phyloP scores from a whole-genome alignment of 2,329 filamentous ascomycete genomes.

The Phialophora macrospora region DNA sequence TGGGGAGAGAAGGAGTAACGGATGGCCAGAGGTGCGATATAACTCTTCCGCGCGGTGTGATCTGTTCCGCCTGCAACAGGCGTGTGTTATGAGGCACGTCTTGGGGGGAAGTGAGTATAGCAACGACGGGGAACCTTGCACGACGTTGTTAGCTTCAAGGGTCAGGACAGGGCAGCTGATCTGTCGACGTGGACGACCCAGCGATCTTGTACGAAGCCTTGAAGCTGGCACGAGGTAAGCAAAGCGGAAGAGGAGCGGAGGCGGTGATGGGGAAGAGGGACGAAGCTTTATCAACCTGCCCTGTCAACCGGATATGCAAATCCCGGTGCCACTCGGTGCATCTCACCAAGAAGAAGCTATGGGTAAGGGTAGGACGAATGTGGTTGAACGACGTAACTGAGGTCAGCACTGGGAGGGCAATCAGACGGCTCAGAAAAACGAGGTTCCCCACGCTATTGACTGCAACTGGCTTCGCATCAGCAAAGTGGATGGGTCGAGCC shows the following conservation, averaged over 20 bases:
- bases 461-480: conserved; percentile 21
- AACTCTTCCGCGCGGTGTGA: background rate
- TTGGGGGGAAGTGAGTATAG: conserved; percentile 11
- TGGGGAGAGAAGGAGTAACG: background rate
- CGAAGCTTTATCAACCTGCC: conserved; percentile 24
- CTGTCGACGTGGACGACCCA: conserved; percentile 16
- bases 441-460: conserved; percentile 31
- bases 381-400: conserved; percentile 11
- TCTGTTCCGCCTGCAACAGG: conserved; percentile 2
- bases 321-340: conserved; percentile 17
- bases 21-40: background rate
- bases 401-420: conserved; percentile 11
- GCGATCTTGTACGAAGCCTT: conserved; percentile 19
- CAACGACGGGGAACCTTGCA: background rate
- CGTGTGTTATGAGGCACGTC: conserved; percentile 19
- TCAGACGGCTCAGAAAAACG: conserved; percentile 17
- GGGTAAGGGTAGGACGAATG: conserved; percentile 24
- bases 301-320: conserved; percentile 10
- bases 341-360: conserved; percentile 10
- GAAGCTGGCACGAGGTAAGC: conserved; percentile 9
- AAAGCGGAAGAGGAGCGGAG: conserved; percentile 15
- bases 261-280: conserved; percentile 4
- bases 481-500: conserved; percentile 13
- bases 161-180: conserved; percentile 17
- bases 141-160: conserved; percentile 11